These are phyloP conservation scores for Nicotiana otophora DNA, from an alignment of 257 asterid genomes.

Conservation along the genomic window DNA sequence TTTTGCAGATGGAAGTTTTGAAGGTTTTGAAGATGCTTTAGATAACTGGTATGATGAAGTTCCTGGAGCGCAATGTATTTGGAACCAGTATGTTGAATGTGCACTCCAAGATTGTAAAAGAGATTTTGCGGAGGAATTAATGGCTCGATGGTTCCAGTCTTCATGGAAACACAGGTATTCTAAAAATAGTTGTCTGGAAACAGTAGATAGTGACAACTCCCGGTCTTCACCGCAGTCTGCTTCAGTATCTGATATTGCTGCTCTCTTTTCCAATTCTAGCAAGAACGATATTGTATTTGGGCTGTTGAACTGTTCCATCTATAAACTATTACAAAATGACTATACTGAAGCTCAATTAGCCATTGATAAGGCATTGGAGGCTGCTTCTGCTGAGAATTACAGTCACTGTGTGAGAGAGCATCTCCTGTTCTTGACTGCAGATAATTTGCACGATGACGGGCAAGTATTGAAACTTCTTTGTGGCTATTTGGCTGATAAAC, in stretches of 20 bases:
- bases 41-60: conserved; percentile 35
- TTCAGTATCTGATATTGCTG: conserved; percentile 23
- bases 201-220: conserved; percentile 7
- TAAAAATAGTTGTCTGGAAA: conserved; percentile 2
- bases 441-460: conserved; percentile 9
- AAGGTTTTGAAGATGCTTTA: conserved; percentile 38
- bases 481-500: conserved; percentile 28
- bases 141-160: conserved; percentile 33
- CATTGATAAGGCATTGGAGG: conserved; percentile 28
- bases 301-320: conserved; percentile 36
- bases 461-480: conserved; percentile 17
- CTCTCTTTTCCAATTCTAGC: conserved; percentile 19
- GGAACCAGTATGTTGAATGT: conserved; percentile 40
- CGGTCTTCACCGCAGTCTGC: conserved; percentile 4
- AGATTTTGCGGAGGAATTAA: conserved; percentile 29
- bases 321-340: conserved; percentile 31
- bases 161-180: conserved; percentile 15
- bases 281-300: conserved; percentile 31
- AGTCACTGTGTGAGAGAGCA: conserved; percentile 38
- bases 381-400: conserved; percentile 32
- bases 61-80: conserved; percentile 43
- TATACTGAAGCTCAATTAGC: conserved; percentile 25
- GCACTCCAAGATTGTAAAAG: conserved; percentile 24
- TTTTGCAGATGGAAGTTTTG: conserved; percentile 20
- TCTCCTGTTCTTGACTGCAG: conserved; percentile 21